Base-by-base conservation (phyloP, 345 rosid genomes). In the Citrus mangshanensis region DNA sequence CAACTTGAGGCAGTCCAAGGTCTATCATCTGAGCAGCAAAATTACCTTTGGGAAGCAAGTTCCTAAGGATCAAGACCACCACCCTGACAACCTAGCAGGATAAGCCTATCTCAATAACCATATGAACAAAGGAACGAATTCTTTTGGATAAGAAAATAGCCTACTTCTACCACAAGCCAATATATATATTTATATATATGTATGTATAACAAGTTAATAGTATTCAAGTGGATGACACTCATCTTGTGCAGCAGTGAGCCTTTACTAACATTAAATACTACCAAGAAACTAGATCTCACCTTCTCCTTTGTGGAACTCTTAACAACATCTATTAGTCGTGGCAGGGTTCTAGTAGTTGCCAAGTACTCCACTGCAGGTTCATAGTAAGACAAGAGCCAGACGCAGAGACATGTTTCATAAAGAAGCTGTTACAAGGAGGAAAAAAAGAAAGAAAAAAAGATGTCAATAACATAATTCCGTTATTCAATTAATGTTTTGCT, bases 11-110 rank as follows among this genome's bases (percentile, higher is more conserved):
- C 81, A 95, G 89, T 67, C 98, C 97, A 81, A 93, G 93, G 81
- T 93, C 98, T 75, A 95, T 97, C 99, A 95, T 95, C 85, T 88
- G 97, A 76, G 96, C 95, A 83, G 97, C 98, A 86, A 94, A 91
- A 71, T 92, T 86, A 75, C 90, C 98, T 88, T 88, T 92, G 28
- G 93, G 88, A 65, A 93, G 90, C 90, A 95, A 85, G 87, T 95
- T 95, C 87, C 74, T 88, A 81, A 93, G 89, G 61, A 92, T 91
- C 91, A 93, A 82, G 79, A 90, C 88, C 75, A 92, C 88, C 51
- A 95, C 97, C 89, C 99, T 89, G 77, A 95, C 99, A 81, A 95
- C 99, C 99, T 95, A 76, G 77, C 79, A 85, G 46, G 81, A 70
- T 9, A 74, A 21, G 56, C 72, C 66, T 75, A 78, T 77, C 77